These are phyloP conservation scores for Phialemoniopsis sp. DNA, from an alignment of 2,329 filamentous ascomycete genomes.

Conservation along the genomic window DNA sequence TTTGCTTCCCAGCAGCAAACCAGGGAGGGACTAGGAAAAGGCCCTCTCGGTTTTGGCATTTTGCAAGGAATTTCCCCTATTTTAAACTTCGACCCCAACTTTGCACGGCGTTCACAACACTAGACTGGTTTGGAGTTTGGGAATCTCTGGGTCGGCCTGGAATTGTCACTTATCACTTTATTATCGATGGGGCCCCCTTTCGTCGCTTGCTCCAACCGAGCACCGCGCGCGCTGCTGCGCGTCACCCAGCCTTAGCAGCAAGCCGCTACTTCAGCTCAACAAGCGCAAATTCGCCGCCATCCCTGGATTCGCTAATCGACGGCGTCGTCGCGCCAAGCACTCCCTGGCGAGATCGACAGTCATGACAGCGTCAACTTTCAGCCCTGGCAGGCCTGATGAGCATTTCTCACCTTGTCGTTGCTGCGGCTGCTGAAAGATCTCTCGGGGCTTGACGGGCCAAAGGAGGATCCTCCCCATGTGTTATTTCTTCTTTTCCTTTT, in stretches of 20 bases:
- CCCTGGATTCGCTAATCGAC: background rate
- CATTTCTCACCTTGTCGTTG: too few relatives aligned
- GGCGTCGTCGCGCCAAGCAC: too few relatives aligned
- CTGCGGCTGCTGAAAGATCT: too few relatives aligned
- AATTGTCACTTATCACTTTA: slow-evolving; percentile 6
- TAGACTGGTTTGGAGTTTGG: slow-evolving; percentile 12
- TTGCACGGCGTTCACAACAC: slow-evolving; percentile 24
- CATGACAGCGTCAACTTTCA: slow-evolving; percentile 1
- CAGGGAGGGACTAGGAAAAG: slow-evolving; percentile 4
- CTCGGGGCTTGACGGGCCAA: too few relatives aligned
- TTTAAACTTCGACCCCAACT: slow-evolving; percentile 16
- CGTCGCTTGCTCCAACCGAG: background rate
- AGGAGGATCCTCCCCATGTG: slow-evolving; percentile 2
- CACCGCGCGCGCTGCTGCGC: background rate
- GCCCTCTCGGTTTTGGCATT: slow-evolving; percentile 1
- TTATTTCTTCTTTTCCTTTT: slow-evolving; percentile 2
- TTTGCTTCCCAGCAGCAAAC: slow-evolving; percentile 18
- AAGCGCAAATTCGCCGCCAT: background rate
- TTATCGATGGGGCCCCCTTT: background rate
- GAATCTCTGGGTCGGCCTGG: slow-evolving; percentile 10
- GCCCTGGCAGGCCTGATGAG: too few relatives aligned
- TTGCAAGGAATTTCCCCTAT: slow-evolving; percentile 15
- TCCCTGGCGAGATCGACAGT: slow-evolving; percentile 12
- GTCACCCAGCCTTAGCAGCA: background rate
- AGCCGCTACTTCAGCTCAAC: background rate